A percentile compares a stretch with the other conserved stretches of the same genome.
Evolutionary conservation across 495 filamentous ascomycete genomes (phyloP).

Genomic region (Choiromyces venosus): DNA sequence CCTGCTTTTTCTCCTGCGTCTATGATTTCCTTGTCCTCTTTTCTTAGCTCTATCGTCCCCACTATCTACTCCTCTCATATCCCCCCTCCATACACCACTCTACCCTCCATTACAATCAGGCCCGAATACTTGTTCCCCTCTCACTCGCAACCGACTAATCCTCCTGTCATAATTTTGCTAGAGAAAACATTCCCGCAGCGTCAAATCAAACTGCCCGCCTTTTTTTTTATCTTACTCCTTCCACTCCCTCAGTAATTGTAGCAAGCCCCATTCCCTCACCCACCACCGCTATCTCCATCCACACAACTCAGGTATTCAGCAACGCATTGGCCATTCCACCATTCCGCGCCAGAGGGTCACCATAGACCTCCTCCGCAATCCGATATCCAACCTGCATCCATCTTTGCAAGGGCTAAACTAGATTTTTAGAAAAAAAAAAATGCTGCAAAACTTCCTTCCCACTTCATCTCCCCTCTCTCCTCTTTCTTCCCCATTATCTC

Average conservation of each 20-base stretch:
- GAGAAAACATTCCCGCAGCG: background rate
- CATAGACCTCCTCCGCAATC: slow-evolving; percentile 1
- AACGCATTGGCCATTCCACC: slow-evolving; percentile 22
- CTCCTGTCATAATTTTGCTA: background rate
- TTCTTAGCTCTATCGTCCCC: slow-evolving; percentile 16
- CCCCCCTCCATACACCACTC: slow-evolving; percentile 1
- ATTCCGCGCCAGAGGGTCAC: background rate
- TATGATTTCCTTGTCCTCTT: slow-evolving; percentile 33
- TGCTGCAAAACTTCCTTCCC: background rate
- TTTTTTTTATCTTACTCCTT: slow-evolving; percentile 20
- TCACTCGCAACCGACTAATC: slow-evolving; percentile 28
- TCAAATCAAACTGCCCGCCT: slow-evolving; percentile 24
- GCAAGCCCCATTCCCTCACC: slow-evolving; percentile 27
- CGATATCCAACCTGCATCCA: background rate
- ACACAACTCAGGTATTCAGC: slow-evolving; percentile 24
- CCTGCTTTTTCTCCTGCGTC: slow-evolving; percentile 17
- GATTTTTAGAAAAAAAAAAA: background rate
- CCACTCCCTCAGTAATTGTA: slow-evolving; percentile 24
- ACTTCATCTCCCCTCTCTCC: slow-evolving; percentile 2
- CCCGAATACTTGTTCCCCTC: slow-evolving; percentile 39
- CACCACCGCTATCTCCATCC: slow-evolving; percentile 15
- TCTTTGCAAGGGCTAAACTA: background rate
- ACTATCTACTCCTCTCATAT: background rate
- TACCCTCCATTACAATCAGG: background rate
- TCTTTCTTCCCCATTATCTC: slow-evolving; percentile 1